Evolutionary conservation across 257 asterid species (phyloP).

Genomic region (Jaltomata sinuosa): DNA sequence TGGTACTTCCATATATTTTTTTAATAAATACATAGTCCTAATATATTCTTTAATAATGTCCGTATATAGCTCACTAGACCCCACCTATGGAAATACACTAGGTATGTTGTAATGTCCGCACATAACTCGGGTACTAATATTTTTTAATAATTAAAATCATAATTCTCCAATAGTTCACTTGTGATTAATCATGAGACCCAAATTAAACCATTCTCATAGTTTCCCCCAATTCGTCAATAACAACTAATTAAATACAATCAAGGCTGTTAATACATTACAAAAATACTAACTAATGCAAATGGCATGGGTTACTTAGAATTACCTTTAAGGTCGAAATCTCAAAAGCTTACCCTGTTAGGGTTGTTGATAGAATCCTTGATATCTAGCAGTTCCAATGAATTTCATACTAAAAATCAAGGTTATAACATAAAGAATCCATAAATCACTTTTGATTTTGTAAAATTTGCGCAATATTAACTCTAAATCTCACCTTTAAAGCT

Average conservation of each 20-base stretch:
- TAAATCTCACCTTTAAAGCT: not conserved
- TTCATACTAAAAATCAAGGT: not conserved
- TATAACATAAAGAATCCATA: not conserved
- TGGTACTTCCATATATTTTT: no score
- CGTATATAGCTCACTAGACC: no score
- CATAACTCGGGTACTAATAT: no score
- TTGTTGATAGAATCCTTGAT: not conserved
- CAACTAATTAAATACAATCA: not conserved
- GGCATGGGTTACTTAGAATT: not conserved
- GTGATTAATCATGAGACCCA: no score
- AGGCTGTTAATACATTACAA: not conserved
- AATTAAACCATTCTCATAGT: no score
- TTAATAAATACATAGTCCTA: no score
- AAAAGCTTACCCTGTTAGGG: not conserved
- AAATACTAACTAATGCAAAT: not conserved
- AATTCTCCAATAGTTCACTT: no score
- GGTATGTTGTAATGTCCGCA: no score
- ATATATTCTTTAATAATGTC: no score
- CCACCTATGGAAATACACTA: no score
- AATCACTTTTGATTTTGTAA: not conserved
- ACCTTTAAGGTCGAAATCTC: not conserved
- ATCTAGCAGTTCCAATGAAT: not conserved
- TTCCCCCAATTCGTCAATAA: not conserved
- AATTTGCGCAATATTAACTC: not conserved
- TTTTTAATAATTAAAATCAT: no score